Conservation (phyloP, 1,284 basidiomycete genomes). For the Trametes pubescens region DNA sequence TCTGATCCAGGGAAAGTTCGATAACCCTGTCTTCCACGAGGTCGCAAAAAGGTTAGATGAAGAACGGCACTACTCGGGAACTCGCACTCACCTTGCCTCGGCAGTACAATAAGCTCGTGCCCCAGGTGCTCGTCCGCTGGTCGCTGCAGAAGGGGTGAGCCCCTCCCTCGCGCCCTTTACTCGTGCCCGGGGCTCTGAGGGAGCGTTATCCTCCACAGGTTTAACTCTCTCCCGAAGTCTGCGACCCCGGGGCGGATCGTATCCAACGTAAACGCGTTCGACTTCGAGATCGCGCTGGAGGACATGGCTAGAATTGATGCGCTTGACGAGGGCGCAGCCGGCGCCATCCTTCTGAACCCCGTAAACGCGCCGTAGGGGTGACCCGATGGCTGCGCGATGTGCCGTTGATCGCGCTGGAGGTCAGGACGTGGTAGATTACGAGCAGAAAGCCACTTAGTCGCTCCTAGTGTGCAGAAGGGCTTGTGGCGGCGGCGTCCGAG, state of each 20-base stretch:
- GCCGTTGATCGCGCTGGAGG: background rate
- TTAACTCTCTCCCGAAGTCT: slow-evolving; percentile 61
- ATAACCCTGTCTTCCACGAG: slow-evolving; percentile 50
- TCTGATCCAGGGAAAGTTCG: slow-evolving; percentile 52
- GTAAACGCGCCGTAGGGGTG: slow-evolving; percentile 40
- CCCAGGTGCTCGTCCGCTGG: slow-evolving; percentile 76
- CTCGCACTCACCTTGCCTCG: background rate
- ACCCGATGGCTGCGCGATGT: background rate
- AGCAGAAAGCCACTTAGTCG: background rate
- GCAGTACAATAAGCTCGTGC: slow-evolving; percentile 56
- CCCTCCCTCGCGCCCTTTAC: background rate
- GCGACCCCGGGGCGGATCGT: slow-evolving; percentile 55
- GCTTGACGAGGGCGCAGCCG: slow-evolving; percentile 54
- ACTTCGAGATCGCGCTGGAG: slow-evolving; percentile 56
- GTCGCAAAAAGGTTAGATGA: slow-evolving; percentile 52
- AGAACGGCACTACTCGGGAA: no score
- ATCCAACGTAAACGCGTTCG: slow-evolving; percentile 59
- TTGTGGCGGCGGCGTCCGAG: background rate
- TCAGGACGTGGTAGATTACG: background rate
- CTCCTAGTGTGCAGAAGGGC: background rate
- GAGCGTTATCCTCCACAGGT: slow-evolving; percentile 39
- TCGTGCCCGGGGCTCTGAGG: background rate
- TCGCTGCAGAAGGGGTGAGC: slow-evolving; percentile 61
- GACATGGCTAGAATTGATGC: slow-evolving; percentile 58
- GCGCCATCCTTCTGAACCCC: slow-evolving; percentile 58